Conservation (phyloP, 768 basidiomycete species). For the Suillus luteus region DNA sequence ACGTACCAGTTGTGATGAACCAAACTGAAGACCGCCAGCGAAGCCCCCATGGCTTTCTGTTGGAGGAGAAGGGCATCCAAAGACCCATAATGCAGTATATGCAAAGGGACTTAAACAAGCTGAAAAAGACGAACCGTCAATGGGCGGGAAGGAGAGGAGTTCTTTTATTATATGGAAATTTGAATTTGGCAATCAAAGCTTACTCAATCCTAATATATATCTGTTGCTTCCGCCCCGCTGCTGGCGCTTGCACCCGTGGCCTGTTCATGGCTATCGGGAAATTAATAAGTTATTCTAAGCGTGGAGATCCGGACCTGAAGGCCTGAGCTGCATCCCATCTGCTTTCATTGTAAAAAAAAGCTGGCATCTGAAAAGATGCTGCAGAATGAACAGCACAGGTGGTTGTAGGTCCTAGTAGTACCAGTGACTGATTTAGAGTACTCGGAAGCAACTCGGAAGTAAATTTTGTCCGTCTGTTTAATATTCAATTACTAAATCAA, state of each 20-base stretch:
- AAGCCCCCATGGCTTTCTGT: slow-evolving; percentile 43
- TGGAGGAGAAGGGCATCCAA: not conserved
- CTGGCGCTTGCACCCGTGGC: no score
- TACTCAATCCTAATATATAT: slow-evolving; percentile 3
- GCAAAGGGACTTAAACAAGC: slow-evolving; percentile 16
- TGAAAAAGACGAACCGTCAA: slow-evolving; percentile 5
- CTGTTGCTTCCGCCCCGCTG: no score
- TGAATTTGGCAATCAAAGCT: slow-evolving; percentile 4
- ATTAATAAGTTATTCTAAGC: no score
- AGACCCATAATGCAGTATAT: not conserved
- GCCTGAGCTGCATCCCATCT: no score
- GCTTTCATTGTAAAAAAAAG: no score
- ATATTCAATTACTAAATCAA: not conserved
- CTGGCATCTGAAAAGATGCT: not conserved
- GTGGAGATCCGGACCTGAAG: no score
- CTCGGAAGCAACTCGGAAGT: not conserved
- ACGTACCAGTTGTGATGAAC: slow-evolving; percentile 51
- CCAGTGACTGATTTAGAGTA: not conserved
- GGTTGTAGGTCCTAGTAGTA: not conserved
- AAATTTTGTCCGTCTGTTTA: not conserved
- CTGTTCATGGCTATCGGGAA: no score
- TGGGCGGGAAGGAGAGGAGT: not conserved
- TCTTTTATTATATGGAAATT: slow-evolving; percentile 2
- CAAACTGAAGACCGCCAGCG: slow-evolving; percentile 60
- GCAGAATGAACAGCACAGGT: not conserved